Conservation (phyloP, 768 basidiomycete genomes). For the Rhizopogon roseolus region DNA sequence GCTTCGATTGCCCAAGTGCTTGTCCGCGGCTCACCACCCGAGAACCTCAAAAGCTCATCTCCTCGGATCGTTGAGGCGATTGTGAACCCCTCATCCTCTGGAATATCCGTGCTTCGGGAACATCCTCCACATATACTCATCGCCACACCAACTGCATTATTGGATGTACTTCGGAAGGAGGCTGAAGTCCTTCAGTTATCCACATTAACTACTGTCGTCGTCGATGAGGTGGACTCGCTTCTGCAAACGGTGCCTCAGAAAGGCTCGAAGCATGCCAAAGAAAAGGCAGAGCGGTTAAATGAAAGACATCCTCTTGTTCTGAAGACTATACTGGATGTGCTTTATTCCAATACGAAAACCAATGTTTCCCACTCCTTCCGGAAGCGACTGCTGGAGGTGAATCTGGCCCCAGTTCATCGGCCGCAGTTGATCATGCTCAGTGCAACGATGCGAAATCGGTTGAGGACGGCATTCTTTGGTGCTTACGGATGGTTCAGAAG, state of each 20-base stretch:
- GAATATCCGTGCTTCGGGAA: constrained; percentile 32
- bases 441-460: constrained; percentile 59
- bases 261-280: constrained; percentile 31
- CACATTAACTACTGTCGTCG: constrained; percentile 52
- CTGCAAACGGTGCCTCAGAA: constrained; percentile 48
- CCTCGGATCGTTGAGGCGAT: constrained; percentile 24
- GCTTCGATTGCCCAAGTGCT: constrained; percentile 53
- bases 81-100: constrained; percentile 19
- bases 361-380: neutral
- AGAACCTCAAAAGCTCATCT: constrained; percentile 18
- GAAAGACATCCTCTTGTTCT: constrained; percentile 54
- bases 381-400: constrained; percentile 9
- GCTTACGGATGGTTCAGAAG: constrained; percentile 57
- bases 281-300: constrained; percentile 38
- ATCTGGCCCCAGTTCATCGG: constrained; percentile 10
- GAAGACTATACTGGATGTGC: constrained; percentile 50
- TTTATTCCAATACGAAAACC: constrained; percentile 38
- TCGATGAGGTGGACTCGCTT: constrained; percentile 76
- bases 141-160: constrained; percentile 63
- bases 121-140: constrained; percentile 64
- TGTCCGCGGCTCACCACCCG: constrained; percentile 46
- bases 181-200: constrained; percentile 39
- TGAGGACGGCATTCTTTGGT: constrained; percentile 34
- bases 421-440: constrained; percentile 68
- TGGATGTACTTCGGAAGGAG: constrained; percentile 48